These are phyloP conservation scores for Hyphopichia khmerensis DNA, from an alignment of 1,139 yeast genomes.

Conservation along the genomic window DNA sequence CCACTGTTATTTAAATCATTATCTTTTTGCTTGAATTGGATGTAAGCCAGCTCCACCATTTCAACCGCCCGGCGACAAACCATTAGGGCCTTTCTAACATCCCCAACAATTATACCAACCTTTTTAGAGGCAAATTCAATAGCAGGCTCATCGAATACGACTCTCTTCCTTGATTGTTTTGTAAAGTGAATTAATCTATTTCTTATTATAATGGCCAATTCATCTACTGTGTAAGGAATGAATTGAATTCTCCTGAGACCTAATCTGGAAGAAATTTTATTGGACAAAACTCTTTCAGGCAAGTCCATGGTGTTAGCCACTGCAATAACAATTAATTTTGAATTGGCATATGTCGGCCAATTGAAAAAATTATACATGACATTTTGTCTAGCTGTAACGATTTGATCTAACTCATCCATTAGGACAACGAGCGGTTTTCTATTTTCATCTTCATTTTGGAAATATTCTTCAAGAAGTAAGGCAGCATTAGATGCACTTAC, in stretches of 20 bases:
- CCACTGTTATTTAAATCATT: slow-evolving; percentile 15
- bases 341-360: slow-evolving; percentile 87
- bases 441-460: slow-evolving; percentile 21
- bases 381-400: slow-evolving; percentile 80
- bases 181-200: slow-evolving; percentile 63
- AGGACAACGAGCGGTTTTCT: slow-evolving; percentile 66
- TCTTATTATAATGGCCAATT: slow-evolving; percentile 71
- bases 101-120: slow-evolving; percentile 96
- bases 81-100: slow-evolving; percentile 89
- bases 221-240: slow-evolving; percentile 81
- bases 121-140: slow-evolving; percentile 89
- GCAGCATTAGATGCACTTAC: slow-evolving; percentile 66
- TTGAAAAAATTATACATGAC: slow-evolving; percentile 95
- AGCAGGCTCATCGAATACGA: slow-evolving; percentile 68
- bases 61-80: slow-evolving; percentile 91
- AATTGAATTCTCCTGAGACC: slow-evolving; percentile 88
- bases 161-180: slow-evolving; percentile 33
- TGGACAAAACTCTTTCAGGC: slow-evolving; percentile 84
- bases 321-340: slow-evolving; percentile 84
- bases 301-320: slow-evolving; percentile 97
- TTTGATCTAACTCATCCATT: slow-evolving; percentile 90
- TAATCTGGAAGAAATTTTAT: slow-evolving; percentile 86
- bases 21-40: slow-evolving; percentile 10
- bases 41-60: slow-evolving; percentile 60
- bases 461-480: slow-evolving; percentile 34